phyloP scores from a whole-genome alignment of 495 filamentous ascomycete genomes.

The Penicillium ucsense region DNA sequence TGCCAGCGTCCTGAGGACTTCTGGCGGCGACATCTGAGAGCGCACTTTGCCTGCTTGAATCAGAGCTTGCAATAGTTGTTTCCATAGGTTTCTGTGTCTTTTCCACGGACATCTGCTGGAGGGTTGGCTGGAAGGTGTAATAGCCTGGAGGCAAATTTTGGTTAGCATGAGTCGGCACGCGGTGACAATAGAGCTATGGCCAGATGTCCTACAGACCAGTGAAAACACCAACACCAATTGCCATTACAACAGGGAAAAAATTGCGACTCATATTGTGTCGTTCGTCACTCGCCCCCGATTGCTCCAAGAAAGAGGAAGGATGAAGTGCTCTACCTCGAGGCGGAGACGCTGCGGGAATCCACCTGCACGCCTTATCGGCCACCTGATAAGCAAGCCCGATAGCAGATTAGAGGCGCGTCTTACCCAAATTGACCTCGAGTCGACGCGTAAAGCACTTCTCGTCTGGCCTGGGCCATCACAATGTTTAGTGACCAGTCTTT shows the following conservation, averaged over 20 bases:
- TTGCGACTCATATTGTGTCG: constrained; percentile 30
- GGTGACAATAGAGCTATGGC: neutral
- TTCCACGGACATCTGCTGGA: constrained; percentile 14
- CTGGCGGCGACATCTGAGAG: neutral
- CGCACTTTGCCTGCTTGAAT: neutral
- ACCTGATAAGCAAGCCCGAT: constrained; percentile 2
- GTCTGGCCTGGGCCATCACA: neutral
- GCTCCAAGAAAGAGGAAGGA: too few species aligned
- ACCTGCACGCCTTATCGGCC: constrained; percentile 9
- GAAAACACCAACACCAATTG: constrained; percentile 32
- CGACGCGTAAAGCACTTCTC: constrained; percentile 24
- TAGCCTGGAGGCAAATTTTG: constrained; percentile 17
- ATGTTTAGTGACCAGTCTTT: neutral
- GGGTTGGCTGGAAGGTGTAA: constrained; percentile 23
- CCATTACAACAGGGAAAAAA: constrained; percentile 27
- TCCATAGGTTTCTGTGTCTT: constrained; percentile 1
- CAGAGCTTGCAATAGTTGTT: neutral
- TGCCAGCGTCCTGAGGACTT: too few species aligned
- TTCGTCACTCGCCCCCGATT: too few species aligned
- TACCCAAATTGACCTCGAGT: constrained; percentile 12
- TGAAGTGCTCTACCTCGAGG: neutral
- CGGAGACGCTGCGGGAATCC: constrained; percentile 8
- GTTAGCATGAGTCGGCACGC: constrained; percentile 3
- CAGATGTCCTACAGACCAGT: constrained; percentile 17
- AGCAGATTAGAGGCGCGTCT: constrained; percentile 9